Conservation (phyloP, 1,139 yeast genomes). For the Debaryomyces udenii region DNA sequence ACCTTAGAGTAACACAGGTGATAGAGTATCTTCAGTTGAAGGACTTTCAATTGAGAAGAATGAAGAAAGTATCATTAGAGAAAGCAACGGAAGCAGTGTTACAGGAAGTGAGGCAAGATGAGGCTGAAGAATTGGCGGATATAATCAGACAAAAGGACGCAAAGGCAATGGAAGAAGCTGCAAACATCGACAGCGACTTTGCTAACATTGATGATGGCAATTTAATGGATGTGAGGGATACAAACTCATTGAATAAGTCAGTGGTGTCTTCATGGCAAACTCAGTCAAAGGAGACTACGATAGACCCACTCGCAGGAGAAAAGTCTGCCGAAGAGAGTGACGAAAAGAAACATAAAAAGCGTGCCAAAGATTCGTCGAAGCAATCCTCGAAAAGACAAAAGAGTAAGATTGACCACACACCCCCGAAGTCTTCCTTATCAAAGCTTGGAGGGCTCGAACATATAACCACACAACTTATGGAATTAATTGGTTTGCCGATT, state of each 20-base stretch:
- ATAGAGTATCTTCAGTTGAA: conserved; percentile 57
- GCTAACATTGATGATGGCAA: conserved; percentile 47
- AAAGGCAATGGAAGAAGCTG: conserved; percentile 30
- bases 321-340: conserved; percentile 16
- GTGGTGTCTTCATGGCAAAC: conserved; percentile 72
- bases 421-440: conserved; percentile 68
- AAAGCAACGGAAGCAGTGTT: conserved; percentile 61
- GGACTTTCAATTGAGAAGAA: conserved; percentile 67
- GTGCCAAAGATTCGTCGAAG: conserved; percentile 32
- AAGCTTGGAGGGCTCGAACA: conserved; percentile 89
- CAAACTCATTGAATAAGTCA: conserved; percentile 72
- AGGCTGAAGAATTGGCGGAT: conserved; percentile 41
- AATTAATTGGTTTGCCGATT: conserved; percentile 87
- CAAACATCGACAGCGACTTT: conserved; percentile 39
- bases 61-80: conserved; percentile 59
- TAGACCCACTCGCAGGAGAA: conserved; percentile 5
- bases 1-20: conserved; percentile 54
- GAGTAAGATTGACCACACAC: conserved; percentile 59
- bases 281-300: conserved; percentile 16
- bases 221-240: conserved; percentile 61
- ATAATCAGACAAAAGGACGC: conserved; percentile 33
- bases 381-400: conserved; percentile 40
- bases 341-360: conserved; percentile 30
- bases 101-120: conserved; percentile 48
- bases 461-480: conserved; percentile 82